Evolutionary conservation across 805 yeast species (phyloP).

Genomic region (Maudiozyma saulgeensis): DNA sequence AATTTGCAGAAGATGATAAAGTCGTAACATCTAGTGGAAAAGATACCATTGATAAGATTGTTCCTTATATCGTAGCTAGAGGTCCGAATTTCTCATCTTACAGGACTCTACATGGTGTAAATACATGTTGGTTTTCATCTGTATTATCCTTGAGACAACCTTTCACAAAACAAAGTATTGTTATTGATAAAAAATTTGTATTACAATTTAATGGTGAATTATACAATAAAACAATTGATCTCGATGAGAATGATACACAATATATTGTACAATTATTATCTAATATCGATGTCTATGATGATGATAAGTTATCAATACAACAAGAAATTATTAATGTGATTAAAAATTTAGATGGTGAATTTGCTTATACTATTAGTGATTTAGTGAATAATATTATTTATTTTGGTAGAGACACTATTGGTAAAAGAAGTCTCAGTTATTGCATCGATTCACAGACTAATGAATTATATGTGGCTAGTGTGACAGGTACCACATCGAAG

Average conservation of each 20-base stretch:
- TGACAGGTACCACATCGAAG: constrained; percentile 16
- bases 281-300: neutral
- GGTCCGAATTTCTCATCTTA: constrained; percentile 53
- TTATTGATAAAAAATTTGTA: constrained; percentile 26
- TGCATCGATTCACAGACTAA: constrained; percentile 13
- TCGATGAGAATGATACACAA: constrained; percentile 51
- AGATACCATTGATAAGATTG: neutral
- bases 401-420: constrained; percentile 80
- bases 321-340: constrained; percentile 32
- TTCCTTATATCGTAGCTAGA: constrained; percentile 42
- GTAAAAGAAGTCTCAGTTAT: constrained; percentile 68
- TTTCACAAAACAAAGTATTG: constrained; percentile 63
- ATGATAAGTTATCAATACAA: neutral
- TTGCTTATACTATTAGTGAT: constrained; percentile 54
- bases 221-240: constrained; percentile 47
- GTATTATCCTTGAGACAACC: constrained; percentile 77
- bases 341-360: constrained; percentile 62
- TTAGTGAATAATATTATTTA: constrained; percentile 33
- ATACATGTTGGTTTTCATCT: constrained; percentile 45
- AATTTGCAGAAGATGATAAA: constrained; percentile 9
- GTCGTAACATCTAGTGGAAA: too few relatives aligned
- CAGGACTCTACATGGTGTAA: constrained; percentile 6
- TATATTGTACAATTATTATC: constrained; percentile 36
- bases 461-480: constrained; percentile 40
- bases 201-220: constrained; percentile 90